phyloP scores from a whole-genome alignment of 768 basidiomycete genomes.

The Candolleomyces efflorescens region DNA sequence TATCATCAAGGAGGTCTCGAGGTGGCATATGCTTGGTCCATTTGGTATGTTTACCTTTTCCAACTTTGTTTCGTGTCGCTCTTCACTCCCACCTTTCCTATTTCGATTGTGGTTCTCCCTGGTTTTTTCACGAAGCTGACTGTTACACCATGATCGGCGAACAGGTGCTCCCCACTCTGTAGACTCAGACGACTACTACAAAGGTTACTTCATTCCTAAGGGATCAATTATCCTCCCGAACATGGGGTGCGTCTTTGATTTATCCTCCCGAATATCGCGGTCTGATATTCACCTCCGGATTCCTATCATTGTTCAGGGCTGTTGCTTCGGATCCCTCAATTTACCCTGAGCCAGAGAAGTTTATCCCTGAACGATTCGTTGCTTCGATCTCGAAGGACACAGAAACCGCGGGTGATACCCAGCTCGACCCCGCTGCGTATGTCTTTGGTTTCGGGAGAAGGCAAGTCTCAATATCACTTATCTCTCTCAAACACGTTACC shows the following conservation, averaged over 20 bases:
- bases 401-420: neutral
- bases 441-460: neutral
- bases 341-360: neutral
- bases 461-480: neutral
- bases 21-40: constrained; percentile 17
- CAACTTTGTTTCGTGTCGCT: too few species aligned
- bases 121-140: too few species aligned
- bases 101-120: too few species aligned
- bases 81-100: too few species aligned
- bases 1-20: constrained; percentile 19
- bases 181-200: neutral
- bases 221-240: neutral
- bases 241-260: neutral
- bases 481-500: neutral
- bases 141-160: too few species aligned
- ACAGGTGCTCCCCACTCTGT: constrained; percentile 6
- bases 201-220: constrained; percentile 1
- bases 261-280: neutral
- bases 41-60: neutral
- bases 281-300: neutral
- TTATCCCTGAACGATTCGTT: neutral
- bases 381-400: too few species aligned
- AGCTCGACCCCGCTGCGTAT: neutral
- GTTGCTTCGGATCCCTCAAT: neutral
- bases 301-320: neutral